phyloP scores from a whole-genome alignment of 805 yeast species.

The Candida dajiaensis region DNA sequence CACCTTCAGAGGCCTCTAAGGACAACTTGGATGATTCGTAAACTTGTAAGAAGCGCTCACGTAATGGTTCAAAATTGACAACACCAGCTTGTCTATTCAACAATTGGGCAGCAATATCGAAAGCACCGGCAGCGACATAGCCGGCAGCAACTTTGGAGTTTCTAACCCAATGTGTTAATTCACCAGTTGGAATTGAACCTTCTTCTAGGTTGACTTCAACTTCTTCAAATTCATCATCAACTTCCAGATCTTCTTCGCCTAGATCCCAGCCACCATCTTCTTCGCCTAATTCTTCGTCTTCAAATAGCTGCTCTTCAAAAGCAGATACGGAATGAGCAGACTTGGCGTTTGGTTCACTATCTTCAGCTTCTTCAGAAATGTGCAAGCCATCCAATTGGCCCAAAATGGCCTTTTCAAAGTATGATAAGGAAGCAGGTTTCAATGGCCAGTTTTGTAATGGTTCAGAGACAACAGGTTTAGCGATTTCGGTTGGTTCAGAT shows the following conservation, averaged over 20 bases:
- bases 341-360: conserved; percentile 17
- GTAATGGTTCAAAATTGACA: conserved; percentile 80
- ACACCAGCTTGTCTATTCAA: conserved; percentile 86
- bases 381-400: conserved; percentile 69
- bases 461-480: conserved; percentile 43
- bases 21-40: conserved; percentile 76
- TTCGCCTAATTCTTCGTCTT: conserved; percentile 38
- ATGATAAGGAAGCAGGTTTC: conserved; percentile 62
- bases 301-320: conserved; percentile 34
- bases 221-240: conserved; percentile 54
- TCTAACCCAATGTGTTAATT: conserved; percentile 76
- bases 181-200: conserved; percentile 32
- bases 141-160: conserved; percentile 88
- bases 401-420: conserved; percentile 76
- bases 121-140: conserved; percentile 92
- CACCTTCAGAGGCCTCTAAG: conserved; percentile 62
- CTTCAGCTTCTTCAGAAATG: conserved; percentile 38
- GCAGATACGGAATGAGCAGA: conserved; percentile 17
- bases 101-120: conserved; percentile 92
- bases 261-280: conserved; percentile 77
- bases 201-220: conserved; percentile 34
- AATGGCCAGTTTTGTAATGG: conserved; percentile 72
- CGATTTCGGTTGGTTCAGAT: conserved; percentile 36
- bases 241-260: conserved; percentile 74
- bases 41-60: conserved; percentile 75